phyloP scores from a whole-genome alignment of 306 rosid species.

The Crotalaria pallida region DNA sequence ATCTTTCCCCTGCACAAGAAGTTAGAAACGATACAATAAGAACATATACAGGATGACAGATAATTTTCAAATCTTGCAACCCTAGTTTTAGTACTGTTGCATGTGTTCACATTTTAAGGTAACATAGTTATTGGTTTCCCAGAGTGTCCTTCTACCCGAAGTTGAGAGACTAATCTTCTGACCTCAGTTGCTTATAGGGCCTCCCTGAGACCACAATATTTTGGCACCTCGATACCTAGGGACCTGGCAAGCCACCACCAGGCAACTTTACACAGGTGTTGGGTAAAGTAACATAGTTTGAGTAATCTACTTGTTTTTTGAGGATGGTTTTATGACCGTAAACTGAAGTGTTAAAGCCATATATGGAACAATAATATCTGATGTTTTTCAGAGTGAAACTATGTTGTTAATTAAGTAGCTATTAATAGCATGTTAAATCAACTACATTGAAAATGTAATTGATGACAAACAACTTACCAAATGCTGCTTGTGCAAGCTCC shows the following conservation, averaged over 20 bases:
- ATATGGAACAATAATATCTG: neutral
- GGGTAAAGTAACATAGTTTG: no score
- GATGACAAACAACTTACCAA: constrained; percentile 52
- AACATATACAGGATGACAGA: neutral
- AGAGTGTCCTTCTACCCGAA: no score
- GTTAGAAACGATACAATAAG: neutral
- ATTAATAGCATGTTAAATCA: neutral
- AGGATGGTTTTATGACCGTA: neutral
- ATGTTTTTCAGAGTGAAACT: neutral
- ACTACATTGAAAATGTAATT: neutral
- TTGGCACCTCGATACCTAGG: no score
- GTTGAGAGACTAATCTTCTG: no score
- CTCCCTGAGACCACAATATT: no score
- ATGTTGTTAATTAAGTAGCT: neutral
- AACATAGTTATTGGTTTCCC: no score
- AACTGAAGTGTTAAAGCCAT: neutral
- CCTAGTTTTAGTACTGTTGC: neutral
- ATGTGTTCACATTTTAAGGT: neutral
- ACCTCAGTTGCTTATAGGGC: no score
- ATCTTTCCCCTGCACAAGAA: constrained; percentile 72
- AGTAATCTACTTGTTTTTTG: neutral
- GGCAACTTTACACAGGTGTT: no score
- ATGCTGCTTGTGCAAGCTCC: constrained; percentile 98
- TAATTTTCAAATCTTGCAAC: neutral
- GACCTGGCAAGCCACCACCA: no score